These are phyloP conservation scores for Ascomycota sp. DNA, from an alignment of 2,329 filamentous ascomycete species.

Conservation along the genomic window DNA sequence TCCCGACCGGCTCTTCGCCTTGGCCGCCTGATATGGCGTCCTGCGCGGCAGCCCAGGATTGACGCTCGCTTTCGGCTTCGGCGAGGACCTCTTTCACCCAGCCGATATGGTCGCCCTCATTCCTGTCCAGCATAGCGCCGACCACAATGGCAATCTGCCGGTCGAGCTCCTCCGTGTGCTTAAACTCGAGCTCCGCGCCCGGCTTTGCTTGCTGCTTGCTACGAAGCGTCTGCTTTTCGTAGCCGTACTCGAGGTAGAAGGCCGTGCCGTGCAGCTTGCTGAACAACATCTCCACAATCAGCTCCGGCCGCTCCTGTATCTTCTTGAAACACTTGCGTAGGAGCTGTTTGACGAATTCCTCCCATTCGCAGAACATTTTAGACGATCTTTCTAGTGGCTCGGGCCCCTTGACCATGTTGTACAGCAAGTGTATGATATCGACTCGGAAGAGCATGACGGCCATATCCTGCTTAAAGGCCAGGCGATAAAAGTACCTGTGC, in stretches of 20 bases:
- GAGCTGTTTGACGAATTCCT: slow-evolving; percentile 67
- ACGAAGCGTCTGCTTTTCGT: slow-evolving; percentile 58
- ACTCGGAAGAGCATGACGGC: slow-evolving; percentile 72
- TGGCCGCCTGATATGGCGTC: slow-evolving; percentile 27
- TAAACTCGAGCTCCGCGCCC: slow-evolving; percentile 66
- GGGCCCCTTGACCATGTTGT: slow-evolving; percentile 80
- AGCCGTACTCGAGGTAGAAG: slow-evolving; percentile 76
- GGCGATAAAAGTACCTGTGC: slow-evolving; percentile 81
- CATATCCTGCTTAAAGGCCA: slow-evolving; percentile 88
- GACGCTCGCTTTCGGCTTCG: slow-evolving; percentile 47
- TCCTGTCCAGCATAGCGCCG: slow-evolving; percentile 56
- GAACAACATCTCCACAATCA: slow-evolving; percentile 82
- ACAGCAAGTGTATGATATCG: slow-evolving; percentile 71
- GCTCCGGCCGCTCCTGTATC: slow-evolving; percentile 60
- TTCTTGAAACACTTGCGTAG: slow-evolving; percentile 65
- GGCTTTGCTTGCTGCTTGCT: slow-evolving; percentile 38
- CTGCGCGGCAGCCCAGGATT: slow-evolving; percentile 54
- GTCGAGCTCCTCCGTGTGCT: slow-evolving; percentile 41
- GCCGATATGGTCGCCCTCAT: slow-evolving; percentile 48
- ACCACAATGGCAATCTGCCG: slow-evolving; percentile 63
- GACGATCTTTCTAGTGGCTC: slow-evolving; percentile 46
- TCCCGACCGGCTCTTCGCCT: slow-evolving; percentile 9
- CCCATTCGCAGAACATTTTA: slow-evolving; percentile 66
- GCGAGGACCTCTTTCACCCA: slow-evolving; percentile 60
- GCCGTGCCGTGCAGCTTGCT: slow-evolving; percentile 70